Evolutionary conservation across 73 alveolate genomes (phyloP), one percentile per base, ranked within the genome.

Genomic region (Blepharisma stoltei): DNA sequence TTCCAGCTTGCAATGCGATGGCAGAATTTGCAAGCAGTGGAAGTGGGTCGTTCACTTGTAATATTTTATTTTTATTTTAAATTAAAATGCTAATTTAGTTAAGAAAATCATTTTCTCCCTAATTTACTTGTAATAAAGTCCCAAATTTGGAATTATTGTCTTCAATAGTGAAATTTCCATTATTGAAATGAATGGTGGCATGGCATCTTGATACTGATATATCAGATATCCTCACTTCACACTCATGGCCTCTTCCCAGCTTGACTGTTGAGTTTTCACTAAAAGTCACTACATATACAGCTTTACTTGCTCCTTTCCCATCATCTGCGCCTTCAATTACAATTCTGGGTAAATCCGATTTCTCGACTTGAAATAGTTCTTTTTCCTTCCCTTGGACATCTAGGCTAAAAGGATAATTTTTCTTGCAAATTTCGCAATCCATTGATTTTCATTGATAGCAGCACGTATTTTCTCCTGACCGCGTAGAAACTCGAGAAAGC

Each of bases 221-320:
- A 83, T 88, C 95, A 41, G 87, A 81, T 6, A 88, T 88, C 76
- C 95, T 88, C 6, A 88, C 90, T 48, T 88, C 95, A 55, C 95
- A 84, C 76, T 88, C 86, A 52, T 88, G 95, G 23, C 95, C 95
- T 78, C 95, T 73, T 27, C 95, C 95, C 70, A 84, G 47, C 67
- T 81, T 53, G 41, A 32, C 41, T 32, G 41, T 32, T 32, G 41
- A 32, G 41, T 32, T 32, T 32, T 32, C 41, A 32, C 41, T 32
- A 32, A 32, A 32, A 32, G 41, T 3, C 41, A 32, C 41, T 32
- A 32, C 41, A 32, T 32, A 32, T 32, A 32, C 41, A 32, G 41
- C 41, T 32, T 32, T 32, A 32, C 3, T 32, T 32, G 41, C 41
- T 1, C 41, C 41, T 32, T 32, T 32, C 41, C 41, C 41, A 32